A percentile compares a stretch with the other conserved stretches of the same genome.
Evolutionary conservation across 2,329 filamentous ascomycete species (phyloP).

Genomic region (Geosmithia flava): DNA sequence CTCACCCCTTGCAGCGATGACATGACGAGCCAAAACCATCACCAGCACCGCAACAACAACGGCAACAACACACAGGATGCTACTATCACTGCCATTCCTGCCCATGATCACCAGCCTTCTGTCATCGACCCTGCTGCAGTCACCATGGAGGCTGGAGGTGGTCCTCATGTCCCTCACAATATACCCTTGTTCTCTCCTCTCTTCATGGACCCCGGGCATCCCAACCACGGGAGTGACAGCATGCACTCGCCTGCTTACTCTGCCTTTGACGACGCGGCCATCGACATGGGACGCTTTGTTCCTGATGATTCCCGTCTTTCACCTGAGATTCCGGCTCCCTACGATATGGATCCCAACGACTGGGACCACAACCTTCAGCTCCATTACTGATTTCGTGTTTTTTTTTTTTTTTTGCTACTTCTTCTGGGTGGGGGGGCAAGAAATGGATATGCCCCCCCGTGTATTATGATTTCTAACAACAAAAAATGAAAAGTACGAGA

Average conservation of each 20-base stretch:
- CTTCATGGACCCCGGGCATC: slow-evolving; percentile 10
- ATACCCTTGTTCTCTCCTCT: slow-evolving; percentile 5
- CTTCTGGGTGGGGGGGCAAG: no score
- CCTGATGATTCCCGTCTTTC: neutral
- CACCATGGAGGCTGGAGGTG: slow-evolving; percentile 12
- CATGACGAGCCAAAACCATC: slow-evolving; percentile 8
- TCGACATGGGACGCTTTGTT: slow-evolving; percentile 23
- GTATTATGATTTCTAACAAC: neutral
- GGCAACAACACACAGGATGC: neutral
- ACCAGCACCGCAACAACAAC: no score
- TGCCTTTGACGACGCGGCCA: slow-evolving; percentile 26
- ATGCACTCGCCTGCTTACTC: slow-evolving; percentile 22
- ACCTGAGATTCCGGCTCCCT: neutral
- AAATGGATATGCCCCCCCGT: neutral
- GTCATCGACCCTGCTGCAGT: slow-evolving; percentile 12
- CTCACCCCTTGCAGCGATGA: slow-evolving; percentile 45
- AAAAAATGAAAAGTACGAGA: neutral
- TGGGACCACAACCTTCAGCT: slow-evolving; percentile 19
- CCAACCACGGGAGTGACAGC: slow-evolving; percentile 6
- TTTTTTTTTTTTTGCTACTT: no score
- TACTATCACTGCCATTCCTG: neutral
- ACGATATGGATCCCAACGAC: slow-evolving; percentile 3
- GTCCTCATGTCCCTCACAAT: slow-evolving; percentile 2
- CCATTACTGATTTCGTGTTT: slow-evolving; percentile 16
- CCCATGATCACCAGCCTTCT: neutral